Base-by-base conservation (phyloP, 2,329 filamentous ascomycete genomes). In the Cryphonectria parasitica region DNA sequence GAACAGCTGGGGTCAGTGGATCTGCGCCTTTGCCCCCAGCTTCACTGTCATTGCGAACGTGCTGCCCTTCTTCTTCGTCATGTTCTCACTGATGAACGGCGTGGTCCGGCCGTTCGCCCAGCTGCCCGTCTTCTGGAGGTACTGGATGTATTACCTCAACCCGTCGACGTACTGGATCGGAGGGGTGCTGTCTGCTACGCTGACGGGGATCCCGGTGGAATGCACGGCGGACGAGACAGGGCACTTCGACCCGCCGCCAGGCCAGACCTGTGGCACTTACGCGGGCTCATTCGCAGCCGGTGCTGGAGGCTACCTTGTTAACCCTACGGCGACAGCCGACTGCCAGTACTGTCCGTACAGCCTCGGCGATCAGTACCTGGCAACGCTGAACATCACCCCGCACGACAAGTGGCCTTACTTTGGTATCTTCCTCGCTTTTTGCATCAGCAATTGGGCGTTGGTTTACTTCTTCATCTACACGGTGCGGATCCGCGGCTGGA, bases 11-110 rank as follows among this genome's bases (percentile, higher is more conserved):
- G 93, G 91, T 28, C 92, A 94, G 78, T 95, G 92, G 92, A 93
- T 96, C 75, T 92, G 90, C 73, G 92, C 93, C 0, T 94, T 94
- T 79, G 91, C 92, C 0, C 92, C 92, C 0, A 90, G 85, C 56
- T 94, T 94, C 92, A 93, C 91, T 0, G 91, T 94, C 73, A 93
- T 95, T 74, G 89, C 89, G 60, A 94, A 95, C 76, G 82, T 81
- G 72, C 80, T 82, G 6, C 92, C 92, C 0, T 94, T 95, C 83
- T 93, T 95, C 86, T 92, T 95, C 82, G 75, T 94, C 78, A 90
- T 93, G 83, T 90, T 92, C 49, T 69, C 67, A 6, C 60, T 72
- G 34, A 94, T 95, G 85, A 94, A 93, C 82, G 92, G 92, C 74
- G 89, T 95, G 28, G 87, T 95, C 13, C 86, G 91, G 2, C 89